Evolutionary conservation across 2,329 filamentous ascomycete genomes (phyloP).

Genomic region (Penicillium expansum): DNA sequence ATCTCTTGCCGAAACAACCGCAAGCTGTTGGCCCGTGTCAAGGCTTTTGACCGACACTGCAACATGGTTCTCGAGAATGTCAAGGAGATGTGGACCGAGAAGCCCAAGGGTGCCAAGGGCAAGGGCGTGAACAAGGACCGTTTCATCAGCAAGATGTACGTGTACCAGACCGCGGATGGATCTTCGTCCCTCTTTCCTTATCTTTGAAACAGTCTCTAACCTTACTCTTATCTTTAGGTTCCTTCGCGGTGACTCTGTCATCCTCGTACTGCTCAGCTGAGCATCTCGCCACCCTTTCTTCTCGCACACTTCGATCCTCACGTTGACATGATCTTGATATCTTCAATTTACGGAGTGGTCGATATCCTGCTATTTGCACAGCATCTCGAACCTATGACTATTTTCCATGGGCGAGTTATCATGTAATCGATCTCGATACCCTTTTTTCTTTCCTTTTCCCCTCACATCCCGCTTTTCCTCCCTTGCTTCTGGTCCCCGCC

Average conservation of each 20-base stretch:
- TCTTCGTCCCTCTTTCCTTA: background rate
- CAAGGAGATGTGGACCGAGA: slow-evolving; percentile 99
- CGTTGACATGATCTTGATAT: slow-evolving; percentile 14
- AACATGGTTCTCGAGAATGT: slow-evolving; percentile 99
- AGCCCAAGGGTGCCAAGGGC: slow-evolving; percentile 79
- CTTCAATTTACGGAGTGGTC: slow-evolving; percentile 6
- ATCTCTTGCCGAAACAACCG: slow-evolving; percentile 98
- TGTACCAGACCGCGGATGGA: slow-evolving; percentile 35
- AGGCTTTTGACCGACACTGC: slow-evolving; percentile 97
- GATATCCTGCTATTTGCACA: slow-evolving; percentile 15
- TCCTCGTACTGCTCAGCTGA: slow-evolving; percentile 79
- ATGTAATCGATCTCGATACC: slow-evolving; percentile 33
- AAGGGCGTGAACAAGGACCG: slow-evolving; percentile 98
- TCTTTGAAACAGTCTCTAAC: background rate
- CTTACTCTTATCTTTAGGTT: slow-evolving; percentile 56
- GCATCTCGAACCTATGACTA: slow-evolving; percentile 11
- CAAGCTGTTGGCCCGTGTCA: slow-evolving; percentile 94
- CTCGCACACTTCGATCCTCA: slow-evolving; percentile 12
- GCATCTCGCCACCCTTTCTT: slow-evolving; percentile 5
- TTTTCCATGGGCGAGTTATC: slow-evolving; percentile 11
- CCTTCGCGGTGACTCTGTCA: slow-evolving; percentile 81
- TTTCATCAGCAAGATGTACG: slow-evolving; percentile 93
- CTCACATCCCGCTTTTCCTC: slow-evolving; percentile 6
- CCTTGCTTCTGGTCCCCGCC: slow-evolving; percentile 23
- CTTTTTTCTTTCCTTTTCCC: slow-evolving; percentile 21